These are phyloP conservation scores for Globisporangium parvum DNA, from an alignment of 352 stramenopile genomes.

Conservation along the genomic window DNA sequence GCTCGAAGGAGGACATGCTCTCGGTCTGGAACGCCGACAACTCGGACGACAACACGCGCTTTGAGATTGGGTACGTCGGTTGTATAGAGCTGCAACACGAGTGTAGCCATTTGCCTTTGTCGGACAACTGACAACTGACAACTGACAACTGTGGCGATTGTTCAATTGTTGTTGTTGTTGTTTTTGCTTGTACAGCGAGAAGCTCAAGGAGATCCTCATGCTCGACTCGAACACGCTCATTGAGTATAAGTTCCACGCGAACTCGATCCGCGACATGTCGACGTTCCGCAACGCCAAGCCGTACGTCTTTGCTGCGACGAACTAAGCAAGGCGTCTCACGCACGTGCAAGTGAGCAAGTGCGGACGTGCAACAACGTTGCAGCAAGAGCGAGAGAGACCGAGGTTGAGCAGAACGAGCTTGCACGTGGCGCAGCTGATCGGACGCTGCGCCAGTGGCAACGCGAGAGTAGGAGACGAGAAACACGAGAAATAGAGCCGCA, in stretches of 20 bases:
- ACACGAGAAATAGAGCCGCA: no score
- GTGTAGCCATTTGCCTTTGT: neutral
- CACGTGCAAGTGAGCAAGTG: neutral
- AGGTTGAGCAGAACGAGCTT: no score
- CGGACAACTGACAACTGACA: slow-evolving; percentile 5
- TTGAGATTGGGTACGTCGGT: slow-evolving; percentile 64
- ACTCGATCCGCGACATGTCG: slow-evolving; percentile 91
- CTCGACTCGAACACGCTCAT: slow-evolving; percentile 92
- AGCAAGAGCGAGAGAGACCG: no score
- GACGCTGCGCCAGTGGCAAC: no score
- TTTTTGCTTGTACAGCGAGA: slow-evolving; percentile 53
- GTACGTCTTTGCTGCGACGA: slow-evolving; percentile 80
- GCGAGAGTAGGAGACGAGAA: no score
- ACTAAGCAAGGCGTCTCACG: slow-evolving; percentile 38
- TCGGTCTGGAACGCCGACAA: slow-evolving; percentile 94
- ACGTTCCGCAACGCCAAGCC: slow-evolving; percentile 92
- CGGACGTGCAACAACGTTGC: neutral
- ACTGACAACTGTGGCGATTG: slow-evolving; percentile 10
- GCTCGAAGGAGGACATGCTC: slow-evolving; percentile 92
- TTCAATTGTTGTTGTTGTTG: neutral
- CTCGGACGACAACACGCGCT: slow-evolving; percentile 79
- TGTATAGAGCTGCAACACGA: slow-evolving; percentile 5
- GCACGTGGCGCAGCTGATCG: no score
- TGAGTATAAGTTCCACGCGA: slow-evolving; percentile 93
- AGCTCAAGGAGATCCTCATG: slow-evolving; percentile 93